Conservation (phyloP, 2,329 filamentous ascomycete genomes). For the Ascochyta rabiei region DNA sequence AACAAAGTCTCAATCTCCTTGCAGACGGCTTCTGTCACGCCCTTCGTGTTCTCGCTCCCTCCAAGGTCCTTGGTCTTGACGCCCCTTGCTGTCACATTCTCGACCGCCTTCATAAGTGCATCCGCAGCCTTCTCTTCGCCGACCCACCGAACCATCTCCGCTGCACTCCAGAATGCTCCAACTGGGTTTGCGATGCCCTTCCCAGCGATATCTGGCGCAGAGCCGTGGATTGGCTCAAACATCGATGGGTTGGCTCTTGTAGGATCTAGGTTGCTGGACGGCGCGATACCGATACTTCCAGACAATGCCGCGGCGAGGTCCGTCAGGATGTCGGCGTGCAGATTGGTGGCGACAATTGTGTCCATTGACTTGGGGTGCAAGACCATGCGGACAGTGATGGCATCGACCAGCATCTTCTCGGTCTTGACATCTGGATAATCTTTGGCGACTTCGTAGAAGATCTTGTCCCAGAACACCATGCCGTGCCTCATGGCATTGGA, state of each 20-base stretch:
- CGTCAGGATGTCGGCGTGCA: constrained; percentile 67
- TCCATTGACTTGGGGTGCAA: constrained; percentile 53
- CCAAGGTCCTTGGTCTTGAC: constrained; percentile 66
- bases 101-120: constrained; percentile 63
- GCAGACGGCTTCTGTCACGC: constrained; percentile 64
- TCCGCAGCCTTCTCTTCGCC: constrained; percentile 64
- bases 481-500: constrained; percentile 57
- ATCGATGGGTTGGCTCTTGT: constrained; percentile 63
- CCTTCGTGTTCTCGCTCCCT: constrained; percentile 62
- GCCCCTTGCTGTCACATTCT: constrained; percentile 63
- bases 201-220: constrained; percentile 68
- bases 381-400: constrained; percentile 58
- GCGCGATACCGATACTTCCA: constrained; percentile 71
- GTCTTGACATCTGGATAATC: constrained; percentile 53
- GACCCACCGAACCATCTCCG: constrained; percentile 71
- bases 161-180: constrained; percentile 71
- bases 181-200: constrained; percentile 68
- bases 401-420: constrained; percentile 59
- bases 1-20: constrained; percentile 57
- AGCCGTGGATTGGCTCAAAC: constrained; percentile 69
- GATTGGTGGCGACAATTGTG: constrained; percentile 57
- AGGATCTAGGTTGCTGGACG: constrained; percentile 70
- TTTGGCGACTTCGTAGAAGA: constrained; percentile 54
- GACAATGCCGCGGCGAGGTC: constrained; percentile 70
- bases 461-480: constrained; percentile 57